These are phyloP conservation scores for Andrographis paniculata DNA, from an alignment of 305 asterid genomes.

Conservation along the genomic window DNA sequence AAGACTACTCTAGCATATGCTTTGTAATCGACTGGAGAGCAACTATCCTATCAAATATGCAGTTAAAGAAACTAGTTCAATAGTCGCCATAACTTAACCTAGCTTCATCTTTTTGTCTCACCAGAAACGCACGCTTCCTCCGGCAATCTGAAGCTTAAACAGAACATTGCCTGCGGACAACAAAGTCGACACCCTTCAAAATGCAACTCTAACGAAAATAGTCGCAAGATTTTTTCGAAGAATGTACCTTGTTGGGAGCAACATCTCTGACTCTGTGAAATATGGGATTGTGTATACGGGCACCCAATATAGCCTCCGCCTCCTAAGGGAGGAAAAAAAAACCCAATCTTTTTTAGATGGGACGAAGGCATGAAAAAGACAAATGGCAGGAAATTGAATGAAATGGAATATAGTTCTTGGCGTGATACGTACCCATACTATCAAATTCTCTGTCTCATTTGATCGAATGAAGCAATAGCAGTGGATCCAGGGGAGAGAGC, in stretches of 20 bases:
- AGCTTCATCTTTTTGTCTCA: too few relatives aligned
- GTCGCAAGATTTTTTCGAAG: background rate
- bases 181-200: background rate
- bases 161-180: conserved; percentile 72
- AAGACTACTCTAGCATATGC: too few relatives aligned
- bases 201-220: background rate
- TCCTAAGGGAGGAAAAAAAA: conserved; percentile 30
- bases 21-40: too few relatives aligned
- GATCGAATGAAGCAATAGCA: conserved; percentile 91
- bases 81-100: too few relatives aligned
- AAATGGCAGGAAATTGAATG: background rate
- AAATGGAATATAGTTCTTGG: conserved; percentile 5
- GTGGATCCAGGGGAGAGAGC: conserved; percentile 82
- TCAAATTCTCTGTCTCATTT: conserved; percentile 50
- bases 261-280: conserved; percentile 81
- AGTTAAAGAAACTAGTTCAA: too few relatives aligned
- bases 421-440: conserved; percentile 42
- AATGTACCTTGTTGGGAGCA: conserved; percentile 83
- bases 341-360: conserved; percentile 13
- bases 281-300: conserved; percentile 42
- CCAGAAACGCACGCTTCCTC: conserved; percentile 55
- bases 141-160: conserved; percentile 85
- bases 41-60: too few relatives aligned
- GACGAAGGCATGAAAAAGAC: conserved; percentile 2
- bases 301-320: conserved; percentile 70